phyloP scores from a whole-genome alignment of 2,329 filamentous ascomycete genomes.

The Aspergillus persii region DNA sequence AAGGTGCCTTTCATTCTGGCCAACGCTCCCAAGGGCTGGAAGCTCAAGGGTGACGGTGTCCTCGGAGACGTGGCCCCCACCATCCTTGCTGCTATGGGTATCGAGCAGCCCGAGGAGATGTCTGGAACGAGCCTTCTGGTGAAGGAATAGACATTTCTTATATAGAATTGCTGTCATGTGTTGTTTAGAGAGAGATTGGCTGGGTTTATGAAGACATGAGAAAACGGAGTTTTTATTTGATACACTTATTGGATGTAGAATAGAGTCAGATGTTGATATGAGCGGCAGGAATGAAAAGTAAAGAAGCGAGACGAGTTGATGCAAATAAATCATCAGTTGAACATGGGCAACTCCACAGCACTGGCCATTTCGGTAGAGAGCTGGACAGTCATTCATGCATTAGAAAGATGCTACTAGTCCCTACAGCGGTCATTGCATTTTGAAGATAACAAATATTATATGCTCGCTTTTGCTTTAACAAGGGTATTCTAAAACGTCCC shows the following conservation, averaged over 20 bases:
- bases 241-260: constrained; percentile 3
- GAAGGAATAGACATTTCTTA: constrained; percentile 51
- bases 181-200: constrained; percentile 20
- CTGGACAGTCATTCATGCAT: no score
- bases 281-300: neutral
- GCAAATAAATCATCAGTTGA: neutral
- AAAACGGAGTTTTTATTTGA: constrained; percentile 13
- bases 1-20: constrained; percentile 98
- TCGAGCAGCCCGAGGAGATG: constrained; percentile 90
- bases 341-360: no score
- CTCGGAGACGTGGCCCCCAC: constrained; percentile 97
- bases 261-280: neutral
- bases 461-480: neutral
- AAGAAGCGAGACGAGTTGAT: neutral
- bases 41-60: constrained; percentile 79
- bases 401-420: no score
- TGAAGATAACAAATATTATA: neutral
- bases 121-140: constrained; percentile 78
- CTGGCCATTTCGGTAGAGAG: no score
- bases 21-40: constrained; percentile 88
- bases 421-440: neutral
- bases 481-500: neutral
- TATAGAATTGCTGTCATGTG: constrained; percentile 16
- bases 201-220: constrained; percentile 24
- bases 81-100: constrained; percentile 82